A percentile compares a stretch with the other conserved stretches of the same genome.
Conservation (phyloP, 805 yeast species). For the Candida chilensis region DNA sequence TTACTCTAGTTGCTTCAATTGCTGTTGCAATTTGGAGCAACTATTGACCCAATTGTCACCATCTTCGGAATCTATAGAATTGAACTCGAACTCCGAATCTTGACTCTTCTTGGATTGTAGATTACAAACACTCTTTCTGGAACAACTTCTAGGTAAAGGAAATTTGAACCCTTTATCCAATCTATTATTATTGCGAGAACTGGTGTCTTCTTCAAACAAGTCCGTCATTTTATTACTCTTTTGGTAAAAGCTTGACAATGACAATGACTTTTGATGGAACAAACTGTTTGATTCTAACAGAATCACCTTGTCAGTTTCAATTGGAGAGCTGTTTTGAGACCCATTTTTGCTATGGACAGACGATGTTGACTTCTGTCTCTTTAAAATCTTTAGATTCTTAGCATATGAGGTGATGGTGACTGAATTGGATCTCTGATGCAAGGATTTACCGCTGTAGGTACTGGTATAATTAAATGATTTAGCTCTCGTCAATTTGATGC, state of each 20-base stretch:
- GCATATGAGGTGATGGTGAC: slow-evolving; percentile 2
- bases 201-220: too few relatives aligned
- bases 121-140: too few relatives aligned
- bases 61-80: too few relatives aligned
- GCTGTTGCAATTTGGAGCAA: too few relatives aligned
- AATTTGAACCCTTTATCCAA: too few relatives aligned
- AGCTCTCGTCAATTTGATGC: slow-evolving; percentile 28
- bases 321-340: background rate
- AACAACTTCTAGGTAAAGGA: too few relatives aligned
- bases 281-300: background rate
- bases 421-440: slow-evolving; percentile 4
- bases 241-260: background rate
- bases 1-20: too few relatives aligned
- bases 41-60: too few relatives aligned
- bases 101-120: too few relatives aligned
- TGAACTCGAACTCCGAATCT: too few relatives aligned
- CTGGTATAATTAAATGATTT: slow-evolving; percentile 20
- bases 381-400: background rate
- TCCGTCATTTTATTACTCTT: too few relatives aligned
- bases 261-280: background rate
- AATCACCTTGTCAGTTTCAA: background rate
- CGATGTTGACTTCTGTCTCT: background rate
- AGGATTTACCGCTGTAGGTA: background rate
- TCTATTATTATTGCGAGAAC: too few relatives aligned
- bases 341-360: background rate